Conservation (phyloP, 805 yeast genomes). For the Schizosaccharomyces octosporus region DNA sequence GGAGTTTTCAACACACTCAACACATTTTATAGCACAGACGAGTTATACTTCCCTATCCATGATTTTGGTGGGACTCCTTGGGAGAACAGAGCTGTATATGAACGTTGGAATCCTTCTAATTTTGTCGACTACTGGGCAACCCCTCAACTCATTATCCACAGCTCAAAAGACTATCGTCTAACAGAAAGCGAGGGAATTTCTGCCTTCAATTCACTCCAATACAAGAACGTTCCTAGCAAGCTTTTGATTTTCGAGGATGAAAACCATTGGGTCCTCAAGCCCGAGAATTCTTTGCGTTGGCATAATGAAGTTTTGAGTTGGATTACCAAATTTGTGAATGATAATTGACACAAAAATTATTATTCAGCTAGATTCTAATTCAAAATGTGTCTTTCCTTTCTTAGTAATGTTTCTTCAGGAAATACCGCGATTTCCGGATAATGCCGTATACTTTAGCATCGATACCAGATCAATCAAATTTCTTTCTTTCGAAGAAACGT, state of each 20-base stretch:
- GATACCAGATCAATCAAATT: too few species aligned
- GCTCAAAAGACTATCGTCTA: slow-evolving; percentile 9
- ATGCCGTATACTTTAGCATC: too few species aligned
- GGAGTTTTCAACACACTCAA: slow-evolving; percentile 10
- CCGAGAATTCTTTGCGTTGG: slow-evolving; percentile 11
- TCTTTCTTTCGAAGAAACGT: too few species aligned
- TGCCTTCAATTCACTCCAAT: slow-evolving; percentile 11
- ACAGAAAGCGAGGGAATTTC: slow-evolving; percentile 11
- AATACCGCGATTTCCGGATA: too few species aligned
- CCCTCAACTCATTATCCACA: slow-evolving; percentile 10
- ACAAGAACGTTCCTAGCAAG: slow-evolving; percentile 9
- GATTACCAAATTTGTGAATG: slow-evolving; percentile 3
- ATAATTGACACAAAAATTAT: not conserved
- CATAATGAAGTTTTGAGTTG: slow-evolving; percentile 10
- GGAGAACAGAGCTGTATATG: slow-evolving; percentile 7
- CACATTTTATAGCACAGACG: slow-evolving; percentile 8
- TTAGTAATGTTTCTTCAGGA: too few species aligned
- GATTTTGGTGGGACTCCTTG: slow-evolving; percentile 11
- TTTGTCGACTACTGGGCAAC: slow-evolving; percentile 10
- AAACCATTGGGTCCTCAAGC: slow-evolving; percentile 11
- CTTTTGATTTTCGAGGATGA: slow-evolving; percentile 7
- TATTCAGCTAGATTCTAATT: too few species aligned
- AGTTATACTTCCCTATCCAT: slow-evolving; percentile 10
- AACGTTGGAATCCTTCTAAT: slow-evolving; percentile 9
- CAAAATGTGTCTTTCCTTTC: too few species aligned